Evolutionary conservation across 2,329 filamentous ascomycete genomes (phyloP).

Genomic region (Microdochium bolleyi): DNA sequence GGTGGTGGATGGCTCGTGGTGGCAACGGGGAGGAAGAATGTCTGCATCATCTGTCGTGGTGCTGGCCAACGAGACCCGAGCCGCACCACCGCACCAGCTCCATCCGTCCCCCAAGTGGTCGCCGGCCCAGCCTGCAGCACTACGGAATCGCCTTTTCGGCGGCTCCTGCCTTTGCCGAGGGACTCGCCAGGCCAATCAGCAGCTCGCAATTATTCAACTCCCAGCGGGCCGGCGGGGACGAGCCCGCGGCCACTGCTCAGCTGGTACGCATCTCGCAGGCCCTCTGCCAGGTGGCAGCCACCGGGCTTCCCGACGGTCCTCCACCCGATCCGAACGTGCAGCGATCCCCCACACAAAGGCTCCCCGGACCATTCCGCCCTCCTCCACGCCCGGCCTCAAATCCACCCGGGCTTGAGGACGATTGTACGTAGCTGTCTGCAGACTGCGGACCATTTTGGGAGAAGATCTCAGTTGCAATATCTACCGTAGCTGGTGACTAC

Average conservation of each 20-base stretch:
- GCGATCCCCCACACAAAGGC: background rate
- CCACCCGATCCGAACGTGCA: background rate
- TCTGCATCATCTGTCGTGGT: background rate
- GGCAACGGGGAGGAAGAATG: background rate
- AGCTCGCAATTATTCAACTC: background rate
- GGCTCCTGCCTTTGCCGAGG: background rate
- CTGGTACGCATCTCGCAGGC: background rate
- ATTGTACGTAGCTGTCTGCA: background rate
- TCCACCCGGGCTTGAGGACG: too few relatives aligned
- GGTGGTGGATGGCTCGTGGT: background rate
- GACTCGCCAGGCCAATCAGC: background rate
- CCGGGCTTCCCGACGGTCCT: background rate
- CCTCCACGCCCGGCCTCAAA: background rate
- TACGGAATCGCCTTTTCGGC: background rate
- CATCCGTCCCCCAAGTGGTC: background rate
- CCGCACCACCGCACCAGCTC: background rate
- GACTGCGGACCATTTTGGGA: background rate
- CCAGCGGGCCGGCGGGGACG: background rate
- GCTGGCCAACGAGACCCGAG: background rate
- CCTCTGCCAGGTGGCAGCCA: background rate
- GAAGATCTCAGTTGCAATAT: too few relatives aligned
- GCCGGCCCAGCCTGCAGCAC: background rate
- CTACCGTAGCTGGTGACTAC: too few relatives aligned
- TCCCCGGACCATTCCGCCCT: background rate
- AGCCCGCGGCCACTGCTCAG: background rate